Percentiles rank a stretch among this genome's conserved stretches.
Conservation (phyloP, 768 basidiomycete species). For the Dioszegia hungarica region DNA sequence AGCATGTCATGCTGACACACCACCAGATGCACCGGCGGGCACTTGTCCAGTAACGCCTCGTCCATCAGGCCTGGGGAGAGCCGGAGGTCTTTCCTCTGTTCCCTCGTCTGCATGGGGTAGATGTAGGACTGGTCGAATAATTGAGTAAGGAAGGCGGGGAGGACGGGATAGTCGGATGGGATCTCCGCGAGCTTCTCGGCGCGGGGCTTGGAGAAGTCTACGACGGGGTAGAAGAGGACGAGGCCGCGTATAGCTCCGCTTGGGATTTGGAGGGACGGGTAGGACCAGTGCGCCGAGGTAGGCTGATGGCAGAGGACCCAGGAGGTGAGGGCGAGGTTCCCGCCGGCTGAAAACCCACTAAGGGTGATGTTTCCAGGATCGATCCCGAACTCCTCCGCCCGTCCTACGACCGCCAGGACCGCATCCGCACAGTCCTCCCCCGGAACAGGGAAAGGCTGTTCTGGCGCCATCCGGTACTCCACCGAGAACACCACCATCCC, state of each 20-base stretch:
- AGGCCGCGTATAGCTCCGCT: constrained; percentile 7
- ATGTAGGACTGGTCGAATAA: constrained; percentile 31
- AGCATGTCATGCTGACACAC: constrained; percentile 33
- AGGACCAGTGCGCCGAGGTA: constrained; percentile 1
- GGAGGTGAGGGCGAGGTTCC: constrained; percentile 23
- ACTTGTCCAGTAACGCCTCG: constrained; percentile 14
- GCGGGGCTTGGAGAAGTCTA: constrained; percentile 23
- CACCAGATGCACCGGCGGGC: constrained; percentile 23
- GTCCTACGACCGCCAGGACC: constrained; percentile 13
- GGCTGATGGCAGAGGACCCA: constrained; percentile 4
- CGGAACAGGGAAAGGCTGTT: constrained; percentile 31
- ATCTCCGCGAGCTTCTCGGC: constrained; percentile 7
- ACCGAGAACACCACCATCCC: constrained; percentile 23
- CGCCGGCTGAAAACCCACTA: constrained; percentile 36
- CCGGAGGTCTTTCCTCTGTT: constrained; percentile 10
- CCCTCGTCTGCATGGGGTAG: constrained; percentile 6
- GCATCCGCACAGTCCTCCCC: constrained; percentile 37
- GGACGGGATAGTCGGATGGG: constrained; percentile 9
- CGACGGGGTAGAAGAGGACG: constrained; percentile 23
- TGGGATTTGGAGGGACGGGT: neutral
- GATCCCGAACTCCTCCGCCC: constrained; percentile 20
- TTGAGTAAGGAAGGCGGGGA: constrained; percentile 17
- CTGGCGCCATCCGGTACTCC: constrained; percentile 32
- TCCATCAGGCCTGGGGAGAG: constrained; percentile 23
- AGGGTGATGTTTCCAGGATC: constrained; percentile 20